Evolutionary conservation across 495 filamentous ascomycete genomes (phyloP), one percentile per base, ranked within the genome.

Genomic region (Podospora appendiculata): DNA sequence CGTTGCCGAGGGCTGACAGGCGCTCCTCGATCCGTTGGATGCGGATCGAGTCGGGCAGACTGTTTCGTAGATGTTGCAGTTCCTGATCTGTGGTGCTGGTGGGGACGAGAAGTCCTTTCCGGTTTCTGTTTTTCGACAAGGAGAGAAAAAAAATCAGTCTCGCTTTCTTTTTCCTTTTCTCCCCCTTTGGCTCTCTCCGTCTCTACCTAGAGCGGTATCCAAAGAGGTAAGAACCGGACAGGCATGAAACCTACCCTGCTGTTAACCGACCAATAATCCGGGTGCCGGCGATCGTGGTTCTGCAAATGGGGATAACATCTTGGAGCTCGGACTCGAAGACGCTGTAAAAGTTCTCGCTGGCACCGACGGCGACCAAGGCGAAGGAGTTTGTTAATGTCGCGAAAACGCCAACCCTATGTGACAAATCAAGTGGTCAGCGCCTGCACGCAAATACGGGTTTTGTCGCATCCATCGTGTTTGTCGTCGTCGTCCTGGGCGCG

Each of bases 61-160:
- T 86, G 72, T 98, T 98, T 58, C 93, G 87, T 53, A 98, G 78
- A 69, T 97, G 94, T 69, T 95, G 90, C 47, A 98, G 78, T 75
- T 98, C 93, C 77, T 98, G 94, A 72, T 98, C 93, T 59, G 92
- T 96, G 50, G 93, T 96, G 35, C 84, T 86, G 11, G 93, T 97
- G 19, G 93, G 93, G 48, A 98, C 90, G 56, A 98, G 84, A 41
- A 98, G 87, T 59, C 93, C 93, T 69, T 96, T 92, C 56, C 88
- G 86, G 79, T 98, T 98, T 56, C 92, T 89, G 54, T 61, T 56
- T 55, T 51, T 13, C 19, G 13, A 25, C 25, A 25, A 25, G 25
- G 5, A 25, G 25, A 25, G 5, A 25, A 5, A 25, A 25, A 25
- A 25, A 25, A 25, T 25, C 25, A 25, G 25, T 25, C 25, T 25